Evolutionary conservation across 257 asterid genomes (phyloP).

Genomic region (Solanum corneliomulleri): DNA sequence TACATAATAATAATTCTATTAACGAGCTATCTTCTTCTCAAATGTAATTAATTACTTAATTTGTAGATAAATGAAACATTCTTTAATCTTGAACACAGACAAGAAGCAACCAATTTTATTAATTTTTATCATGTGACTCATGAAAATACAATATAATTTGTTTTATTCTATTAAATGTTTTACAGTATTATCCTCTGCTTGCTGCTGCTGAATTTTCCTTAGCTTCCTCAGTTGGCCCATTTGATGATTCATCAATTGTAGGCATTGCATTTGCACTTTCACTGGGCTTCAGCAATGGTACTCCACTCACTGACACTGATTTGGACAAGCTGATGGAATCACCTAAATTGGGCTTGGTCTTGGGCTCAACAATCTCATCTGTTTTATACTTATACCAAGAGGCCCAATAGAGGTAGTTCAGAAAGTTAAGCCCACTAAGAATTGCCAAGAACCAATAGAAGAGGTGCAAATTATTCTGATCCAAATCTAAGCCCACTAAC

Average conservation of each 20-base stretch:
- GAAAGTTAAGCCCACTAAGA: slow-evolving; percentile 51
- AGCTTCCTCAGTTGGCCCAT: background rate
- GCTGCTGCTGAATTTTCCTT: background rate
- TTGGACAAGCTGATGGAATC: background rate
- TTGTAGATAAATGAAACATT: background rate
- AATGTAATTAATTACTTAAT: no score
- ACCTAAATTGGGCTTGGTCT: background rate
- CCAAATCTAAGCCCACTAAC: slow-evolving; percentile 50
- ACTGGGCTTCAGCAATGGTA: background rate
- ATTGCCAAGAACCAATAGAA: slow-evolving; percentile 80
- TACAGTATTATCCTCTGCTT: background rate
- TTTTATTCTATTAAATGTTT: background rate
- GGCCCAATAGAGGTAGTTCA: slow-evolving; percentile 64
- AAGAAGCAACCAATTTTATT: background rate
- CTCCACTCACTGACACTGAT: background rate
- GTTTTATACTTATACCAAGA: slow-evolving; percentile 55
- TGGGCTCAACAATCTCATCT: slow-evolving; percentile 2
- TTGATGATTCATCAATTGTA: background rate
- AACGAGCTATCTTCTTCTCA: background rate
- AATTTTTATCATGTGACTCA: background rate
- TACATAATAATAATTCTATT: background rate
- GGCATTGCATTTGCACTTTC: background rate
- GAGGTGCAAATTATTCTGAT: slow-evolving; percentile 34
- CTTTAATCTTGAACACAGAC: background rate
- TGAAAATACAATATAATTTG: background rate